Conservation (phyloP, 805 yeast species). For the Ogataea wickerhamii region DNA sequence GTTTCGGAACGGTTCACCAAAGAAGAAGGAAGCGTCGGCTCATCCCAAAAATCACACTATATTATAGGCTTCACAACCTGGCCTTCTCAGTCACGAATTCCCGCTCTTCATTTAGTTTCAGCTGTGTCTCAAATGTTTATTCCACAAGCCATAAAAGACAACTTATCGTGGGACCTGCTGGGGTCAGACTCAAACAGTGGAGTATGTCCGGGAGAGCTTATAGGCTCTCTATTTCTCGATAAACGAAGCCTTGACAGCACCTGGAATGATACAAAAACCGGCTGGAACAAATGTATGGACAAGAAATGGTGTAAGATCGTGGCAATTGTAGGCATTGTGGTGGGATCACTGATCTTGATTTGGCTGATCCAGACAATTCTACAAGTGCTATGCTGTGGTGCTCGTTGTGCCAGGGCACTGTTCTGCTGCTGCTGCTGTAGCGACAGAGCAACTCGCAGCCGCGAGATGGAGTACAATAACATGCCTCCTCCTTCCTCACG, state of each 20-base stretch:
- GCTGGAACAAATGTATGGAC: slow-evolving; percentile 79
- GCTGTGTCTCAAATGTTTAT: too few relatives aligned
- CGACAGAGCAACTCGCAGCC: slow-evolving; percentile 16
- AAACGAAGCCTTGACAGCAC: slow-evolving; percentile 14
- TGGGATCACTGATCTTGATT: slow-evolving; percentile 50
- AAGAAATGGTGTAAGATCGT: slow-evolving; percentile 71
- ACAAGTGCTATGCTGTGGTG: slow-evolving; percentile 58
- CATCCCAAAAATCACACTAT: too few relatives aligned
- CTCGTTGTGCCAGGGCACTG: slow-evolving; percentile 47
- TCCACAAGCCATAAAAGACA: slow-evolving; percentile 20
- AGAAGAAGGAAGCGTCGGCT: too few relatives aligned
- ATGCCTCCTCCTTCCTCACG: slow-evolving; percentile 19
- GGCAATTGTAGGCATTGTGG: slow-evolving; percentile 66
- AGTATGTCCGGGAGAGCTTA: slow-evolving; percentile 22
- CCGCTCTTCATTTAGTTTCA: too few relatives aligned
- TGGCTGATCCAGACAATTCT: slow-evolving; percentile 57
- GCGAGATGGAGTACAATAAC: slow-evolving; percentile 15
- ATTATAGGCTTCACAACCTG: too few relatives aligned
- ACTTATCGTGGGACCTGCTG: slow-evolving; percentile 12
- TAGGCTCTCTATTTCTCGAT: slow-evolving; percentile 9
- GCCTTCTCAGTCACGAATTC: too few relatives aligned
- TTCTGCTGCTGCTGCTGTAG: slow-evolving; percentile 49
- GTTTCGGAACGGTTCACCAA: too few relatives aligned
- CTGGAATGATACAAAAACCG: slow-evolving; percentile 13
- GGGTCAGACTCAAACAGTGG: slow-evolving; percentile 5